phyloP scores from a whole-genome alignment of 371 early-diverging fungal genomes.

The Mucor piriformis region DNA sequence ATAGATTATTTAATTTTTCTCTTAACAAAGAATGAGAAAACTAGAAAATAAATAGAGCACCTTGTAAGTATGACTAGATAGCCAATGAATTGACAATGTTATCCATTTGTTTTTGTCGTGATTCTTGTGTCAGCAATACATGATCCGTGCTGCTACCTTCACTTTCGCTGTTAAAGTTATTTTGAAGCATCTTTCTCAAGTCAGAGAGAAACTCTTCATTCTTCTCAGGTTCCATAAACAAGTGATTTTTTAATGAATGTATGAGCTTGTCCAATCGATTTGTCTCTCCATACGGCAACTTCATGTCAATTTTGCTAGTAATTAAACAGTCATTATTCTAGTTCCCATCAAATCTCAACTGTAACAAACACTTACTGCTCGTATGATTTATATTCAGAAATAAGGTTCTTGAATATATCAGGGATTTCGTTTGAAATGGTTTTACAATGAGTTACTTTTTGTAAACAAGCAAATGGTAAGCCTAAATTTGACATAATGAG shows the following conservation, averaged over 20 bases:
- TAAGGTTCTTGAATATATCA: slow-evolving; percentile 42
- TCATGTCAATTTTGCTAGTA: slow-evolving; percentile 37
- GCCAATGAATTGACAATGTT: slow-evolving; percentile 12
- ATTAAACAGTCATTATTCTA: background rate
- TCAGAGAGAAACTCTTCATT: slow-evolving; percentile 34
- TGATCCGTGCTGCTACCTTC: background rate
- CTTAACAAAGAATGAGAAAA: background rate
- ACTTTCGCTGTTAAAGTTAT: slow-evolving; percentile 4
- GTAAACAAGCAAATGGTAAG: slow-evolving; percentile 51
- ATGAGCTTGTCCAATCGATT: slow-evolving; percentile 51
- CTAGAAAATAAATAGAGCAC: too few relatives aligned
- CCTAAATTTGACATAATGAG: slow-evolving; percentile 20
- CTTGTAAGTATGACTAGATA: slow-evolving; percentile 2
- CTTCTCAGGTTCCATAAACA: slow-evolving; percentile 37
- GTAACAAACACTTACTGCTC: slow-evolving; percentile 46
- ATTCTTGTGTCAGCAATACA: background rate
- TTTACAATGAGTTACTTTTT: slow-evolving; percentile 37
- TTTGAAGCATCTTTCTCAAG: slow-evolving; percentile 30
- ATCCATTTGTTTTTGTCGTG: background rate
- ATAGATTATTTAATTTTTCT: background rate
- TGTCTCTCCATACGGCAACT: slow-evolving; percentile 10
- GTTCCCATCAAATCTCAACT: background rate
- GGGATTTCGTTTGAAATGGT: slow-evolving; percentile 46
- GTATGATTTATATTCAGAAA: slow-evolving; percentile 53
- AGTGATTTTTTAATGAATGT: slow-evolving; percentile 37